phyloP scores from a whole-genome alignment of 495 filamentous ascomycete genomes.

The Haplographium delicatum region DNA sequence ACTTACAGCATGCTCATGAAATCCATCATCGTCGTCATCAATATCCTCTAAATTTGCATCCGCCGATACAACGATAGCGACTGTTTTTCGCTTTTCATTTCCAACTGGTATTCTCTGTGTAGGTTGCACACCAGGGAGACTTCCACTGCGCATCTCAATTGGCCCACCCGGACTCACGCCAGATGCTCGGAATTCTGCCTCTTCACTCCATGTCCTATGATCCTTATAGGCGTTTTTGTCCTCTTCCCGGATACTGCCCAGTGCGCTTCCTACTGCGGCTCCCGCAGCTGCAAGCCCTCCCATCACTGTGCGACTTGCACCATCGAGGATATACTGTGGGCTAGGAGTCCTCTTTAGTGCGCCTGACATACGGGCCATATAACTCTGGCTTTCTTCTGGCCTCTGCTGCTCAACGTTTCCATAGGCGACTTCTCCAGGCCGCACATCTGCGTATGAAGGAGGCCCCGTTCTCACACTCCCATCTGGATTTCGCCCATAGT shows the following conservation, averaged over 20 bases:
- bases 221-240: conserved; percentile 75
- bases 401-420: conserved; percentile 28
- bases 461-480: conserved; percentile 36
- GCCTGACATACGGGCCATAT: conserved; percentile 74
- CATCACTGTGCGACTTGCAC: conserved; percentile 66
- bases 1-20: conserved; percentile 78
- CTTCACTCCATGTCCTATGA: conserved; percentile 80
- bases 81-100: conserved; percentile 59
- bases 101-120: conserved; percentile 24
- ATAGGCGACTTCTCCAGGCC: conserved; percentile 33
- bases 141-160: conserved; percentile 23
- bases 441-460: conserved; percentile 28
- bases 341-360: conserved; percentile 83
- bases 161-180: conserved; percentile 15
- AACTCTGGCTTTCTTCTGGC: conserved; percentile 44
- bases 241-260: conserved; percentile 81
- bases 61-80: conserved; percentile 80
- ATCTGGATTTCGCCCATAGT: conserved; percentile 43
- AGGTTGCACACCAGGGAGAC: conserved; percentile 8
- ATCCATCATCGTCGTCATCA: conserved; percentile 56
- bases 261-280: conserved; percentile 67
- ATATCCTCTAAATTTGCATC: conserved; percentile 54
- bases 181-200: conserved; percentile 43
- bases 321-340: conserved; percentile 81
- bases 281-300: conserved; percentile 83